Evolutionary conservation across 2,329 filamentous ascomycete species (phyloP), one percentile per base, ranked within the genome.

Genomic region (Fusarium staphyleae): DNA sequence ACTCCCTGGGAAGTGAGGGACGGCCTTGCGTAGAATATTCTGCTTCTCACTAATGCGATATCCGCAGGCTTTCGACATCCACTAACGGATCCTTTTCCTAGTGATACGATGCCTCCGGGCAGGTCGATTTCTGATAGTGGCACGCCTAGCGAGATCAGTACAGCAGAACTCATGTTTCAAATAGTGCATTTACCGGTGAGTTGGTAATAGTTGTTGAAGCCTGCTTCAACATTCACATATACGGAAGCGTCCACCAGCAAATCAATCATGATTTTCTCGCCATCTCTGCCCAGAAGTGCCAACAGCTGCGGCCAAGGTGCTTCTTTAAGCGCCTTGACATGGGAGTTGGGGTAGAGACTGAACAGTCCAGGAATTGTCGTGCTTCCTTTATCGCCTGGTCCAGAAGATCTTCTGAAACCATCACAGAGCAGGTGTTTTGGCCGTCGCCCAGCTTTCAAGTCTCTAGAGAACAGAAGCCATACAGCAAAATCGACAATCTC

Each of bases 21-120:
- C 15, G 91, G 85, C 63, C 86, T 87, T 16, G 90, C 88, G 73
- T 97, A 98, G 42, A 98, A 80, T 79, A 97, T 96, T 15, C 91
- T 86, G 67, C 85, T 91, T 54, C 93, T 87, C 39, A 93, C 84
- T 66, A 99, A 88, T 1, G 78, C 75, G 51, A 98, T 91, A 13
- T 85, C 82, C 33, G 82, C 82, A 9, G 80, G 77, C 13, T 73
- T 69, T 18, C 69, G 62, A 8, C 34, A 39, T 26, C 32, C 36
- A 14, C 16, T 32, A 3, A 11, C 6, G 11, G 33, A 42, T 11
- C 29, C 40, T 11, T 49, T 49, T 13, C 12, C 19, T 6, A 57
- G 33, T 3, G 52, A 57, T 15, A 48, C 37, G 28, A 40, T 46
- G 13, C 53, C 55, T 37, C 45, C 61, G 49, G 49, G 72, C 49